Percentiles rank a stretch among this genome's conserved stretches.
Evolutionary conservation across 2,329 filamentous ascomycete species (phyloP).

Genomic region (Trichoderma koningiopsis): DNA sequence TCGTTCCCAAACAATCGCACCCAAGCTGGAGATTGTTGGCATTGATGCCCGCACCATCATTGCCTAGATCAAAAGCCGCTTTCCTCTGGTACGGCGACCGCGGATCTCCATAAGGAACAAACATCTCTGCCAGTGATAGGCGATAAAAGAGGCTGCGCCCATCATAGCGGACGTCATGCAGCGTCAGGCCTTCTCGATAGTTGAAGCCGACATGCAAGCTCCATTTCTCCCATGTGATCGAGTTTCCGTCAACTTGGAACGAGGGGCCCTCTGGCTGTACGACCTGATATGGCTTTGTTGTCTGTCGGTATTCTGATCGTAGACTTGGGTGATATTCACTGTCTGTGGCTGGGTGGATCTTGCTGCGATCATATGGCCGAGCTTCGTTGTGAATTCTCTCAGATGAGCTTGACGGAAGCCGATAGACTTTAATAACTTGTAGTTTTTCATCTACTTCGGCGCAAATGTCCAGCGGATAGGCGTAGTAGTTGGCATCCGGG

Average conservation of each 20-base stretch:
- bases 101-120: conserved; percentile 68
- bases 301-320: conserved; percentile 53
- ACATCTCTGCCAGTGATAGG: conserved; percentile 69
- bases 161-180: conserved; percentile 71
- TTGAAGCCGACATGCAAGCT: conserved; percentile 70
- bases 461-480: conserved; percentile 59
- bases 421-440: conserved; percentile 55
- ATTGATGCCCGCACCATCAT: conserved; percentile 65
- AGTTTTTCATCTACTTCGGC: conserved; percentile 59
- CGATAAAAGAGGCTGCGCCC: conserved; percentile 68
- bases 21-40: conserved; percentile 71
- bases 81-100: conserved; percentile 68
- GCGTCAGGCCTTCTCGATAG: conserved; percentile 67
- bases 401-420: conserved; percentile 43
- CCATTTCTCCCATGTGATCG: conserved; percentile 68
- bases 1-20: conserved; percentile 71
- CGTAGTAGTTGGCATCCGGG: conserved; percentile 63
- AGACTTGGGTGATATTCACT: conserved; percentile 54
- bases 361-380: conserved; percentile 48
- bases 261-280: conserved; percentile 69
- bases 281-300: conserved; percentile 70
- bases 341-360: conserved; percentile 43
- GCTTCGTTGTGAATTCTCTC: conserved; percentile 47
- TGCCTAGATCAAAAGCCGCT: conserved; percentile 71
- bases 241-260: conserved; percentile 58